Conservation (phyloP, 768 basidiomycete species). For the Macrolepiota albuminosa region DNA sequence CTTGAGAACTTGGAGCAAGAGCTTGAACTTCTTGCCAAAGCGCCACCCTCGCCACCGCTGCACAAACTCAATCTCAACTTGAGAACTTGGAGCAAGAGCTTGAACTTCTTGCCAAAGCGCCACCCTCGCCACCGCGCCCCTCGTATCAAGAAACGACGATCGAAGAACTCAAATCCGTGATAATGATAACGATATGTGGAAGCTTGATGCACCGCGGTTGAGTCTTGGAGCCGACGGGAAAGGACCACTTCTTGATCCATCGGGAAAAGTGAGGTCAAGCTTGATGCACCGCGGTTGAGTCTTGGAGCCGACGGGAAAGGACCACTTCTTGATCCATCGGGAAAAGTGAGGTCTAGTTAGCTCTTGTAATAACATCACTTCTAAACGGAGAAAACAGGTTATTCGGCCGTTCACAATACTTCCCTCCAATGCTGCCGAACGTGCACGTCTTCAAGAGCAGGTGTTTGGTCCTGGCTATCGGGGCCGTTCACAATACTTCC, state of each 20-base stretch:
- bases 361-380: background rate
- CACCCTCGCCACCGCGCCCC: constrained; percentile 31
- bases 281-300: constrained; percentile 51
- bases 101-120: constrained; percentile 57
- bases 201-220: constrained; percentile 53
- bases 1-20: constrained; percentile 71
- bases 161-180: constrained; percentile 33
- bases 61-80: no score
- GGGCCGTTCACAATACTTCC: constrained; percentile 91
- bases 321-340: constrained; percentile 66
- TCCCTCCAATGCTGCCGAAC: constrained; percentile 62
- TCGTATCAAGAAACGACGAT: constrained; percentile 27
- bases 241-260: constrained; percentile 66
- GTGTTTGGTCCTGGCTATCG: constrained; percentile 84
- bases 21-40: constrained; percentile 56
- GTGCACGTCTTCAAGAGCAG: constrained; percentile 66
- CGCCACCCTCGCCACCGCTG: constrained; percentile 40
- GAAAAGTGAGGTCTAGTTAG: constrained; percentile 50
- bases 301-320: constrained; percentile 48
- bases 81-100: constrained; percentile 69
- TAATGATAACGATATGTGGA: constrained; percentile 61
- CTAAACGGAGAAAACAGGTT: constrained; percentile 42
- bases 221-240: constrained; percentile 41
- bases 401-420: constrained; percentile 91
- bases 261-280: constrained; percentile 65